These are phyloP conservation scores for Elongisporangium undulatum DNA, from an alignment of 352 stramenopile species.

Conservation along the genomic window DNA sequence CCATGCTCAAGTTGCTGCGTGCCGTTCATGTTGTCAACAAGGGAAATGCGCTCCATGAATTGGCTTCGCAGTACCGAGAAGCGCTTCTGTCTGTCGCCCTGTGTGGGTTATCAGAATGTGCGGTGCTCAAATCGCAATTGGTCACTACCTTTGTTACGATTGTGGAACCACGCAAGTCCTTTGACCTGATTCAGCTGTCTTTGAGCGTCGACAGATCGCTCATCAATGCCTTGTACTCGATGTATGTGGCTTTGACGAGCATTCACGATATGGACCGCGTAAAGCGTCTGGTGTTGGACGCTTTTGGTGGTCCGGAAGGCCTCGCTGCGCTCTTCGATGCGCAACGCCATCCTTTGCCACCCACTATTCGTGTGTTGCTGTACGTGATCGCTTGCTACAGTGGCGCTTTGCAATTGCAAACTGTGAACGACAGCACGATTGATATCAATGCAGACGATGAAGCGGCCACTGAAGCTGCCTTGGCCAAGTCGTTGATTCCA, in stretches of 20 bases:
- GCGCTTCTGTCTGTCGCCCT: constrained; percentile 55
- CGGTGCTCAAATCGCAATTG: constrained; percentile 47
- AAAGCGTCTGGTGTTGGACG: constrained; percentile 48
- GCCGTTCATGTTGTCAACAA: constrained; percentile 29
- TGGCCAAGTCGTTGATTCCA: constrained; percentile 63
- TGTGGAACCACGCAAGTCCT: constrained; percentile 30
- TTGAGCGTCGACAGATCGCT: constrained; percentile 47
- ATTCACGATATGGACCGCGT: constrained; percentile 40
- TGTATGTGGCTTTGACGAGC: constrained; percentile 35
- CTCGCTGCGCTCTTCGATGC: constrained; percentile 63
- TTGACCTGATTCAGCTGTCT: constrained; percentile 49
- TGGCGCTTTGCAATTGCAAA: constrained; percentile 29
- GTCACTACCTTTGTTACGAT: constrained; percentile 51
- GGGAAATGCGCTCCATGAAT: constrained; percentile 38
- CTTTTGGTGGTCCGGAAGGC: constrained; percentile 52
- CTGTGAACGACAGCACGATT: constrained; percentile 40
- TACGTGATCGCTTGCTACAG: constrained; percentile 60
- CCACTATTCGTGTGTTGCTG: constrained; percentile 45
- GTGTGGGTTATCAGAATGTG: constrained; percentile 41
- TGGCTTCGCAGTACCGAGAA: constrained; percentile 57
- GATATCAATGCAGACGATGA: constrained; percentile 83
- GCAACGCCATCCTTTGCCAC: constrained; percentile 38
- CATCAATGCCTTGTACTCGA: constrained; percentile 21
- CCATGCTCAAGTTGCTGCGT: constrained; percentile 41
- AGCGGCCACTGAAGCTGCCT: constrained; percentile 53